Evolutionary conservation across 202 grass and related monocot species (phyloP), one percentile per base, ranked within the genome.

Genomic region (Musa balbisiana): DNA sequence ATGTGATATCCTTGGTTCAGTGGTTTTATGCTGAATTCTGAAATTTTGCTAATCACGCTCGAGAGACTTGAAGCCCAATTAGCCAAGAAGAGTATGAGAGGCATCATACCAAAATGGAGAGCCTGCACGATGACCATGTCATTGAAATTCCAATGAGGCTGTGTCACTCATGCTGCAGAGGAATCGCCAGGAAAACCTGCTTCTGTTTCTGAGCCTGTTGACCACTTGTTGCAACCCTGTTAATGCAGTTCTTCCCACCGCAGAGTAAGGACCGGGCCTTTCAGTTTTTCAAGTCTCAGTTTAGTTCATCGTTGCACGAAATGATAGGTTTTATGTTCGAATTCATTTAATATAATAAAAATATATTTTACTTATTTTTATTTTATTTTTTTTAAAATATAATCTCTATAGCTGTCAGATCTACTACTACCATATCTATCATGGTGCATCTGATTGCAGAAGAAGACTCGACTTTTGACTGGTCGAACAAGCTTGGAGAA

Each of bases 101-200:
- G 49, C 43, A 43, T 73, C 26, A 49, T 16, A 9, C 59, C 14
- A 75, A 59, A 77, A 93, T 91, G 93, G 87, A 79, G 84, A 93
- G 84, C 78, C 82, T 80, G 55, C 62, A 78, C 1, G 73, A 84
- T 0, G 88, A 71, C 33, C 90, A 89, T 82, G 93, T 93, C 53
- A 87, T 91, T 55, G 93, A 90, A 10, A 87, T 97, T 82, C 90
- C 90, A 0, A 82, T 92, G 33, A 86, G 76, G 76, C 83, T 87
- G 60, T 76, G 86, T 78, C 53, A 89, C 86, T 13, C 89, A 80
- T 63, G 93, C 84, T 11, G 85, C 84, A 72, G 89, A 90, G 85
- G 85, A 92, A 70, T 87, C 86, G 74, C 74, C 82, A 10, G 51
- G 73, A 13, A 56, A 84, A 4, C 82, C 60, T 14, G 72, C 11